These are phyloP conservation scores for Fusarium pseudocircinatum DNA, from an alignment of 2,329 filamentous ascomycete genomes.

Conservation along the genomic window DNA sequence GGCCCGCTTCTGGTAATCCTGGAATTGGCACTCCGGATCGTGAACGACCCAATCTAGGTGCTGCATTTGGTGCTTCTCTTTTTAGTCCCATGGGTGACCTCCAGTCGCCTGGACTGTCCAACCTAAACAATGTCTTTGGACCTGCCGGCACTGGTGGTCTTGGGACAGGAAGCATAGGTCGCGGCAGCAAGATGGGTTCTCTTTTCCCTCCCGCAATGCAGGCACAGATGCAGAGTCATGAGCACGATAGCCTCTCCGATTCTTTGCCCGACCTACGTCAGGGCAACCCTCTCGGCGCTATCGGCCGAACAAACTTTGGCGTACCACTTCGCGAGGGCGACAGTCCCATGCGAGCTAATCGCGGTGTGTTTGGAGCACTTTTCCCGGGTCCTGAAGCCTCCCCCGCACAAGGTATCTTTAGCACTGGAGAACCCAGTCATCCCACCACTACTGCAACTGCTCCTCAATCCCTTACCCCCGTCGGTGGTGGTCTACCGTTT, in stretches of 20 bases:
- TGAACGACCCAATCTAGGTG: slow-evolving; percentile 64
- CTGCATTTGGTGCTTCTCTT: slow-evolving; percentile 80
- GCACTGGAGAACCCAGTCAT: slow-evolving; percentile 51
- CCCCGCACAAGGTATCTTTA: slow-evolving; percentile 50
- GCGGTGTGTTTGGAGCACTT: slow-evolving; percentile 65
- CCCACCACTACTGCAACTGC: slow-evolving; percentile 46
- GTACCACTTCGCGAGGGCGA: slow-evolving; percentile 65
- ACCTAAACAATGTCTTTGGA: slow-evolving; percentile 76
- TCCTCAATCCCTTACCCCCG: slow-evolving; percentile 50
- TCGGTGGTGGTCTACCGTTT: slow-evolving; percentile 49
- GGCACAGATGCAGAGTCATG: slow-evolving; percentile 82
- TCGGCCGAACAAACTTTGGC: slow-evolving; percentile 70
- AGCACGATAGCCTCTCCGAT: slow-evolving; percentile 70
- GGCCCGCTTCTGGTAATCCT: slow-evolving; percentile 64
- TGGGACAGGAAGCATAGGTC: slow-evolving; percentile 73
- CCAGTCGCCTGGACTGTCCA: slow-evolving; percentile 77
- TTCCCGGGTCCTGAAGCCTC: slow-evolving; percentile 53
- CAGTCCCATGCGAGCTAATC: slow-evolving; percentile 65
- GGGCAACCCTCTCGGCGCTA: slow-evolving; percentile 70
- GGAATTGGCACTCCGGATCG: slow-evolving; percentile 75
- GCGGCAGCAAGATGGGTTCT: slow-evolving; percentile 84
- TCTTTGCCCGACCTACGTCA: slow-evolving; percentile 68
- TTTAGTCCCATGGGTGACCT: slow-evolving; percentile 82
- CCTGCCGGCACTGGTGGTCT: slow-evolving; percentile 64
- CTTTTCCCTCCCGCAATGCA: slow-evolving; percentile 91